A percentile compares a stretch with the other conserved stretches of the same genome.
Conservation (phyloP, 2,329 filamentous ascomycete species). For the Eurotiales sp. region DNA sequence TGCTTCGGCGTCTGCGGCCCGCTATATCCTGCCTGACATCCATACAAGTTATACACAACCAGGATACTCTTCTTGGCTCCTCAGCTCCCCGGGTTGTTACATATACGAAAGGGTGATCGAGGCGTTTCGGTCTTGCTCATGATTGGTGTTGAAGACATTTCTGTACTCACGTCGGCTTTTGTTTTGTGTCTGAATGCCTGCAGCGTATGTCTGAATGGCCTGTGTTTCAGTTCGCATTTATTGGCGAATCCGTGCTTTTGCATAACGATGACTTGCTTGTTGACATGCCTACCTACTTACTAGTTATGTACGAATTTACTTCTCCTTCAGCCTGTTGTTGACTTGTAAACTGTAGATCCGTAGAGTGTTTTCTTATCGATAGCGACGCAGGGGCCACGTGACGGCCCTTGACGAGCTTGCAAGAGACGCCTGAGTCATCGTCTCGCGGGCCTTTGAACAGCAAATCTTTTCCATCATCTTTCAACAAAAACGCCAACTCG, state of each 20-base stretch:
- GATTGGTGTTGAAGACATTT: slow-evolving; percentile 1
- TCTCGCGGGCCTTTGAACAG: too few species aligned
- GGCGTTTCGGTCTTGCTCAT: slow-evolving; percentile 5
- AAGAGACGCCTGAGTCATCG: too few species aligned
- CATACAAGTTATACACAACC: slow-evolving; percentile 2
- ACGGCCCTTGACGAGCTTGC: slow-evolving; percentile 1
- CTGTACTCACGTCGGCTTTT: slow-evolving; percentile 8
- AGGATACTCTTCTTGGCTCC: background rate
- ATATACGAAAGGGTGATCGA: slow-evolving; percentile 1
- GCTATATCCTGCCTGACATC: slow-evolving; percentile 4
- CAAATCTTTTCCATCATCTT: too few species aligned
- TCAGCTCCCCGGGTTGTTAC: background rate
- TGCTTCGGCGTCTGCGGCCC: background rate
- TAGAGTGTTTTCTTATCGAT: slow-evolving; percentile 14
- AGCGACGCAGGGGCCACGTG: slow-evolving; percentile 2
- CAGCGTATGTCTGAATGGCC: slow-evolving; percentile 1
- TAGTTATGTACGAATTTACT: slow-evolving; percentile 3
- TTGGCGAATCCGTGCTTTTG: slow-evolving; percentile 12
- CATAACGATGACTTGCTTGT: too few species aligned
- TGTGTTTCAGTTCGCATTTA: slow-evolving; percentile 5
- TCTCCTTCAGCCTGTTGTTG: background rate
- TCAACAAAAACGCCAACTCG: background rate
- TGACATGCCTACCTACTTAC: too few species aligned
- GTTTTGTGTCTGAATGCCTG: slow-evolving; percentile 6
- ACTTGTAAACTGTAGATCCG: background rate